Evolutionary conservation across 2,329 filamentous ascomycete species (phyloP), one percentile per base, ranked within the genome.

Genomic region (Sarocladium kiliense): DNA sequence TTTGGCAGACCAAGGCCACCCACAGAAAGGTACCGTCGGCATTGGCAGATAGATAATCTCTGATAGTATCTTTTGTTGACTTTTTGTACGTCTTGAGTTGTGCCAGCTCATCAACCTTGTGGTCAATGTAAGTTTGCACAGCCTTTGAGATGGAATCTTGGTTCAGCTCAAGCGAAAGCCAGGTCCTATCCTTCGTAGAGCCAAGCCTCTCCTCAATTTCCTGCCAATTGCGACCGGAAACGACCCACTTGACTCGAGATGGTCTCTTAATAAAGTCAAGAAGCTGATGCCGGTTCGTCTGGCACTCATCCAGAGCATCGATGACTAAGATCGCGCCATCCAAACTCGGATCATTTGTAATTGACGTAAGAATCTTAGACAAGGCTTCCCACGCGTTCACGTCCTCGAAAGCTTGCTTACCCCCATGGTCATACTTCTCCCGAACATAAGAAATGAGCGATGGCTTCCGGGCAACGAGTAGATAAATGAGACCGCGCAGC

Each of bases 261-360:
- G 50, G 58, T 27, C 64, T 53, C 14, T 60, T 49, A 47, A 77
- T 67, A 12, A 75, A 58, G 0, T 68, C 45, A 12, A 78, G 61
- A 3, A 78, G 69, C 37, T 65, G 45, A 0, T 53, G 23, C 19
- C 61, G 56, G 19, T 61, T 66, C 3, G 34, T 42, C 14, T 49
- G 56, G 55, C 73, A 77, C 59, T 79, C 75, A 55, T 80, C 75
- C 1, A 79, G 70, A 1, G 74, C 76, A 61, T 79, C 74, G 42
- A 80, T 61, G 12, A 78, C 57, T 3, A 80, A 53, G 57, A 66
- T 66, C 0, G 63, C 65, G 0, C 12, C 57, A 1, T 61, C 16
- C 2, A 72, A 18, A 14, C 9, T 34, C 30, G 30, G 30, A 9
- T 42, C 19, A 18, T 64, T n/a, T 6, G 78, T 55, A 5, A 78